Conservation (phyloP, 2,329 filamentous ascomycete genomes). For the Monosporascus sp. region DNA sequence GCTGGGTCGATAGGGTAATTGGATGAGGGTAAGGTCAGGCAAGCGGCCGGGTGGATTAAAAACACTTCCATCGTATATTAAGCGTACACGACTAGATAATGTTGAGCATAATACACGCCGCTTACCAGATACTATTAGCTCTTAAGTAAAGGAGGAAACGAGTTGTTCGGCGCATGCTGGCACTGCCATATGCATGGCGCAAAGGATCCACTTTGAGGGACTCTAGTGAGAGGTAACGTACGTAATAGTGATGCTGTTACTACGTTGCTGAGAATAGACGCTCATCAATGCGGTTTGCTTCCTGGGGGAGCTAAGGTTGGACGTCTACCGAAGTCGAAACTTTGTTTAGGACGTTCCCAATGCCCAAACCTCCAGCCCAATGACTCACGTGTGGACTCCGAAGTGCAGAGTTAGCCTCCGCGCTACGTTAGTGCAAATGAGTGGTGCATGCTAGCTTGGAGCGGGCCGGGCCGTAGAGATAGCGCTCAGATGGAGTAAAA, state of each 20-base stretch:
- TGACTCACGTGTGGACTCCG: not conserved
- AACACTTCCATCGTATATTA: conserved; percentile 7
- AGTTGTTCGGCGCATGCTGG: no score
- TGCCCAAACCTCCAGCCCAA: not conserved
- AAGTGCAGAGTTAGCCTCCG: not conserved
- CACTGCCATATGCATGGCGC: no score
- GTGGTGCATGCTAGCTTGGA: not conserved
- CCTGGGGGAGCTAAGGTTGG: no score
- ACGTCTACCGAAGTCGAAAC: not conserved
- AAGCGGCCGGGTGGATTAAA: conserved; percentile 11
- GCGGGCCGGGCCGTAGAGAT: not conserved
- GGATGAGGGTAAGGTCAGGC: conserved; percentile 14
- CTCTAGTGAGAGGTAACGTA: no score
- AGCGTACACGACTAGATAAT: no score
- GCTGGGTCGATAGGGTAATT: conserved; percentile 27
- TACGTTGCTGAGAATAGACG: not conserved
- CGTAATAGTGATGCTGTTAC: no score
- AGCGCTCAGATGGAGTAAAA: not conserved
- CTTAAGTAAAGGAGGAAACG: no score
- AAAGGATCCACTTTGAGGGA: no score
- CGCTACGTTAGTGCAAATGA: not conserved
- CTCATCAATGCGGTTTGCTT: not conserved
- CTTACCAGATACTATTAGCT: no score
- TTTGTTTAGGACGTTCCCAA: not conserved
- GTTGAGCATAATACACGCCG: no score